Evolutionary conservation across 2,329 filamentous ascomycete genomes (phyloP), one percentile per base, ranked within the genome.

Genomic region (Pseudonectria foliicola): DNA sequence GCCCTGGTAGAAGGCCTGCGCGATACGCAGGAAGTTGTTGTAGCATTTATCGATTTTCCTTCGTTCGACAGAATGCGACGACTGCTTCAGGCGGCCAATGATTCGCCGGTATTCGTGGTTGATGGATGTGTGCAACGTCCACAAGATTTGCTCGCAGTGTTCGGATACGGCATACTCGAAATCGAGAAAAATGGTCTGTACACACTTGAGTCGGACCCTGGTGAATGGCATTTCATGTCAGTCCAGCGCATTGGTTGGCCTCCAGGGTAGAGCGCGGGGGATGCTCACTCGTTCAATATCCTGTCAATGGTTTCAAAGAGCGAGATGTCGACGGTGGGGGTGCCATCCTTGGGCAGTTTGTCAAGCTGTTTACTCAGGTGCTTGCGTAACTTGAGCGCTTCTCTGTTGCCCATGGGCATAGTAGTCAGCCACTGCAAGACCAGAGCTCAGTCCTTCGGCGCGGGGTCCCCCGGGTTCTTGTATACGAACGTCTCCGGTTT

Each of bases 1-100:
- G 46, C 79, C 80, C 52, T 84, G 79, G 68, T 96, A 96, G 60
- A 94, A 95, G 51, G 79, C 78, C 60, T 92, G 85, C 46, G 87
- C 84, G 30, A 81, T 82, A 61, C 90, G 93, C 49, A 96, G 77
- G 58, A 94, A 96, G 47, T 78, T 76, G 38, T 82, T 69, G 59
- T 93, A 96, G 44, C 81, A 73, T 61, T 85, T 89, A 57, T 85
- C 82, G 33, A 90, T 68, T 60, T 88, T 92, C 44, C 89, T 78
- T 51, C 77, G 78, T 60, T 77, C 70, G 10, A 82, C 76, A 5
- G 68, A 67, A 40, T 74, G 67, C 35, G 68, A 68, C 39, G 65
- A 60, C 32, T 66, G 60, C 42, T 67, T 66, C 31, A 77, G 64
- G 46, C 71, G 72, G 47, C 70, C 67, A 43, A 90, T 66, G 36